phyloP scores from a whole-genome alignment of 2,329 filamentous ascomycete genomes.

The Allantophomopsis cytisporea region DNA sequence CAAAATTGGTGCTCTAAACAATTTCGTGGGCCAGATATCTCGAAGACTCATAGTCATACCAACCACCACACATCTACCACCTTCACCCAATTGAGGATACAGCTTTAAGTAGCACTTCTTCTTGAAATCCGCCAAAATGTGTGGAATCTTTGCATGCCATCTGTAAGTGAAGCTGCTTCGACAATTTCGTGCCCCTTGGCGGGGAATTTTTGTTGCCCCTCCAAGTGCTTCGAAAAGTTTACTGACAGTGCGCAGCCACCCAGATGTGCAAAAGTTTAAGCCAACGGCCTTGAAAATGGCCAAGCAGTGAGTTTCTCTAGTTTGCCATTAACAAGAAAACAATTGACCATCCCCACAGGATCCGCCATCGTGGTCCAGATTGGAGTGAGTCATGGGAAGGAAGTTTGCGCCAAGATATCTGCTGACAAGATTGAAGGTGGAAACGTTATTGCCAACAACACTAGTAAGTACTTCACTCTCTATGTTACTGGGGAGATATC shows the following conservation, averaged over 20 bases:
- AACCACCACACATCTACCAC: too few relatives aligned
- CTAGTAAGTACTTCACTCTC: conserved; percentile 48
- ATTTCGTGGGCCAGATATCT: too few relatives aligned
- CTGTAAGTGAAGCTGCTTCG: conserved; percentile 40
- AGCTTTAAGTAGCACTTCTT: too few relatives aligned
- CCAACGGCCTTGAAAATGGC: conserved; percentile 83
- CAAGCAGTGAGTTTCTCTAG: conserved; percentile 60
- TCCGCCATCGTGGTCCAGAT: conserved; percentile 93
- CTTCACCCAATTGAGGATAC: too few relatives aligned
- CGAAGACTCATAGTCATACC: too few relatives aligned
- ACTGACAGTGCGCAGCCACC: conserved; percentile 42
- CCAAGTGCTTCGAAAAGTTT: conserved; percentile 15
- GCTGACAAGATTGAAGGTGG: conserved; percentile 44
- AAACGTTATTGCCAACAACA: conserved; percentile 79
- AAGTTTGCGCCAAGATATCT: neutral
- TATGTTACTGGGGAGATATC: conserved; percentile 1
- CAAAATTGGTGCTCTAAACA: too few relatives aligned
- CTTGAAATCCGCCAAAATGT: conserved; percentile 47
- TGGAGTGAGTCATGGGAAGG: conserved; percentile 63
- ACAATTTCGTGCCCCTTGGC: conserved; percentile 16
- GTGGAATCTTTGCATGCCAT: conserved; percentile 95
- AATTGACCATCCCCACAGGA: conserved; percentile 40
- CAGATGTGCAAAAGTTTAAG: conserved; percentile 94
- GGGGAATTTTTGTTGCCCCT: conserved; percentile 20
- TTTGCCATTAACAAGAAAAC: conserved; percentile 11